A percentile compares a stretch with the other conserved stretches of the same genome.
phyloP scores from a whole-genome alignment of 805 yeast species.

The Lipomyces sp. region DNA sequence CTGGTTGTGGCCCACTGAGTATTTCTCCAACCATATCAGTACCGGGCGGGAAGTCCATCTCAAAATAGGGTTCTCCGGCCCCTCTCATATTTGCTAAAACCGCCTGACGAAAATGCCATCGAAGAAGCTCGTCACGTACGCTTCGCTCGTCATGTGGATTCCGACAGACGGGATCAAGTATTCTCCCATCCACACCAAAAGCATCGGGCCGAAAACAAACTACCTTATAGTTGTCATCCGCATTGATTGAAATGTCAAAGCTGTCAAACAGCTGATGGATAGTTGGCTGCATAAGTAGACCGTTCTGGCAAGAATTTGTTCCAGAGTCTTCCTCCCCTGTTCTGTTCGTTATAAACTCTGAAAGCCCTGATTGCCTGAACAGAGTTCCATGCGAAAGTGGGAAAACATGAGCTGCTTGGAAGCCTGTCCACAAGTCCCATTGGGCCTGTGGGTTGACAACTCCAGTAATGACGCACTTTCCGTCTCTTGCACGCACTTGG shows the following conservation, averaged over 20 bases:
- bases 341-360: neutral
- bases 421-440: neutral
- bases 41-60: neutral
- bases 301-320: neutral
- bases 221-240: conserved; percentile 3
- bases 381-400: neutral
- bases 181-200: neutral
- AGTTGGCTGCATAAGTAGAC: conserved; percentile 1
- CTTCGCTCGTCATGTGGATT: neutral
- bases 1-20: neutral
- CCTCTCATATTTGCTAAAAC: neutral
- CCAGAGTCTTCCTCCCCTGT: neutral
- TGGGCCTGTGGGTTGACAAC: neutral
- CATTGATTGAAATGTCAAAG: neutral
- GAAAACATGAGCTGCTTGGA: conserved; percentile 1
- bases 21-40: conserved; percentile 1
- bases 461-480: neutral
- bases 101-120: conserved; percentile 1
- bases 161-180: neutral
- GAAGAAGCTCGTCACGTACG: neutral
- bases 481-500: neutral
- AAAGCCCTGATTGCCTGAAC: neutral
- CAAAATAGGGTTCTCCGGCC: neutral
- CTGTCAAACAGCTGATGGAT: conserved; percentile 1
- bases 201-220: neutral